These are phyloP conservation scores for Colletotrichum camelliae DNA, from an alignment of 2,329 filamentous ascomycete genomes.

Conservation along the genomic window DNA sequence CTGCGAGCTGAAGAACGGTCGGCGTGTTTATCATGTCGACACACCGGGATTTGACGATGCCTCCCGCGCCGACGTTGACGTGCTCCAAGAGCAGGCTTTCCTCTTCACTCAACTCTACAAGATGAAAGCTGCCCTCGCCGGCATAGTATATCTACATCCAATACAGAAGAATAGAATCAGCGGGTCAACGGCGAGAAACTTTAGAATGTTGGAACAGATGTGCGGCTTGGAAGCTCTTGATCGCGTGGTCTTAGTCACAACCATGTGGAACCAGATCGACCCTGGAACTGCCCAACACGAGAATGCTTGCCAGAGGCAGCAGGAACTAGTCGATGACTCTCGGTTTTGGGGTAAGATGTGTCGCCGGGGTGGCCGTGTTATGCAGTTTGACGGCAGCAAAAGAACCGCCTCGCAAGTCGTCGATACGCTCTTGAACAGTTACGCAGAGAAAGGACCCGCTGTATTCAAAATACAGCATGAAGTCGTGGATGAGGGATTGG, in stretches of 20 bases:
- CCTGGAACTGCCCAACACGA: not conserved
- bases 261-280: too few species aligned
- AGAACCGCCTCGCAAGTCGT: not conserved
- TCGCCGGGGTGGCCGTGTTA: not conserved
- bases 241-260: too few species aligned
- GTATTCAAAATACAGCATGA: not conserved
- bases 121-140: too few species aligned
- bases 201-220: too few species aligned
- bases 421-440: rapidly evolving
- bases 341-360: not conserved
- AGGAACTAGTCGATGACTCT: rapidly evolving
- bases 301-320: not conserved
- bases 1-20: not conserved
- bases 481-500: not conserved
- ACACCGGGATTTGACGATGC: not conserved
- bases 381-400: not conserved
- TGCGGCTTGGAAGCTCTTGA: too few species aligned
- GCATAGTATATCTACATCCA: too few species aligned
- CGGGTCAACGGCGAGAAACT: too few species aligned
- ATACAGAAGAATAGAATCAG: too few species aligned
- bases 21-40: not conserved
- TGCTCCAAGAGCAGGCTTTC: not conserved
- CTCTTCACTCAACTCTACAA: not conserved
- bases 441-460: rapidly evolving
- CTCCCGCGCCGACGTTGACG: not conserved